Evolutionary conservation across 2,329 filamentous ascomycete genomes (phyloP).

Genomic region (Aphanoascus verrucosus): DNA sequence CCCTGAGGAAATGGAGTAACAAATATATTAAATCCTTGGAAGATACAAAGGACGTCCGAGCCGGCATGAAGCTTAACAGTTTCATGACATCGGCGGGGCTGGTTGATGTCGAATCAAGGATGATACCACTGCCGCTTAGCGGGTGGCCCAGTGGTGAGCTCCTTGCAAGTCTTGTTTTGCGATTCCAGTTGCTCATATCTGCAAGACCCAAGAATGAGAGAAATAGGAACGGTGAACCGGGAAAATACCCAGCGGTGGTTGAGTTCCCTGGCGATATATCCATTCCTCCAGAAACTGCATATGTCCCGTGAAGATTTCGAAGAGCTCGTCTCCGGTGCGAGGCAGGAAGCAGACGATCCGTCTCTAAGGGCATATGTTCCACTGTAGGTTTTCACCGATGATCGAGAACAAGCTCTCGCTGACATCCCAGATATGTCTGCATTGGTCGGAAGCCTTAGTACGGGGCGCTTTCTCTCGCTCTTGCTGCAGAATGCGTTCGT

Average conservation of each 20-base stretch:
- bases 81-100: constrained; percentile 55
- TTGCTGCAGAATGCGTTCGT: neutral
- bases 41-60: constrained; percentile 55
- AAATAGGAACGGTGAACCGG: constrained; percentile 34
- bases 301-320: constrained; percentile 34
- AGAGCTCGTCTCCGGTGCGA: constrained; percentile 28
- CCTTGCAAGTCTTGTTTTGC: neutral
- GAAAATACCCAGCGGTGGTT: constrained; percentile 31
- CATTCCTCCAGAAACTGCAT: constrained; percentile 33
- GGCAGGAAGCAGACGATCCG: constrained; percentile 29
- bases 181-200: constrained; percentile 17
- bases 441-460: constrained; percentile 31
- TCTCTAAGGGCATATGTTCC: constrained; percentile 38
- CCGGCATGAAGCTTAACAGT: constrained; percentile 49
- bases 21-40: constrained; percentile 53
- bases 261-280: constrained; percentile 35
- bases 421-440: constrained; percentile 32
- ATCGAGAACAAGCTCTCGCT: constrained; percentile 10
- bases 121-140: constrained; percentile 59
- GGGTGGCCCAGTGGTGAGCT: constrained; percentile 56
- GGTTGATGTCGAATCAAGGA: constrained; percentile 53
- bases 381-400: constrained; percentile 26
- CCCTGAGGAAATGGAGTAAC: constrained; percentile 55
- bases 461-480: neutral
- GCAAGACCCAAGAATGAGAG: constrained; percentile 34